phyloP scores from a whole-genome alignment of 495 filamentous ascomycete species.

The Aspergillus funiculosus region DNA sequence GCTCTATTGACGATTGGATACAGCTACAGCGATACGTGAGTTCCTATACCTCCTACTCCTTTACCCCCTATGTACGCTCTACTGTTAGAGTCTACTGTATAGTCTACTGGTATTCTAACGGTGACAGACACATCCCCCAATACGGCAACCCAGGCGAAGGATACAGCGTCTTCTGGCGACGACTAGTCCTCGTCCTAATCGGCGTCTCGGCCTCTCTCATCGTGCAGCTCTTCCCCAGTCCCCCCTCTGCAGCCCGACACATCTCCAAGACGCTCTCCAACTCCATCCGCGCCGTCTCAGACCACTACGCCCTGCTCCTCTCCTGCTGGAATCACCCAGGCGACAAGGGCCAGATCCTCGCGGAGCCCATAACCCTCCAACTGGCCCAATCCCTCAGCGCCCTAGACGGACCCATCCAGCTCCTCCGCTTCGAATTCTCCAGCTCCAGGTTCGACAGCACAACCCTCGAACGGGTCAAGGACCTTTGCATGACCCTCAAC shows the following conservation, averaged over 20 bases:
- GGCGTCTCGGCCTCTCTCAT: constrained; percentile 35
- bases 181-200: constrained; percentile 38
- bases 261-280: constrained; percentile 38
- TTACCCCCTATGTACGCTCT: neutral
- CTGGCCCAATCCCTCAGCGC: constrained; percentile 27
- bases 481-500: constrained; percentile 35
- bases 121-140: constrained; percentile 30
- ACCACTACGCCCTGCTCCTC: constrained; percentile 43
- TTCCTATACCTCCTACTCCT: neutral
- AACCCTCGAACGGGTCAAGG: constrained; percentile 29
- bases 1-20: constrained; percentile 38
- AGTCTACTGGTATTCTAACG: no score
- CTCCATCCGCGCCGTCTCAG: constrained; percentile 32
- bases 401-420: constrained; percentile 29
- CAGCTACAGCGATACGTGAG: constrained; percentile 35
- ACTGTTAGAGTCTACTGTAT: no score
- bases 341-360: constrained; percentile 23
- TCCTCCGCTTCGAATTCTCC: constrained; percentile 38
- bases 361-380: constrained; percentile 33
- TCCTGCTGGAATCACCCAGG: constrained; percentile 31
- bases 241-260: constrained; percentile 39
- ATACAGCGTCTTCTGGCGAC: constrained; percentile 43
- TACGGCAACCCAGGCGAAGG: constrained; percentile 42
- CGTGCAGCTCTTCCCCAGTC: constrained; percentile 39
- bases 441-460: constrained; percentile 38